A percentile compares a stretch with the other conserved stretches of the same genome.
Conservation (phyloP, 2,329 filamentous ascomycete genomes). For the Fusarium globosum region DNA sequence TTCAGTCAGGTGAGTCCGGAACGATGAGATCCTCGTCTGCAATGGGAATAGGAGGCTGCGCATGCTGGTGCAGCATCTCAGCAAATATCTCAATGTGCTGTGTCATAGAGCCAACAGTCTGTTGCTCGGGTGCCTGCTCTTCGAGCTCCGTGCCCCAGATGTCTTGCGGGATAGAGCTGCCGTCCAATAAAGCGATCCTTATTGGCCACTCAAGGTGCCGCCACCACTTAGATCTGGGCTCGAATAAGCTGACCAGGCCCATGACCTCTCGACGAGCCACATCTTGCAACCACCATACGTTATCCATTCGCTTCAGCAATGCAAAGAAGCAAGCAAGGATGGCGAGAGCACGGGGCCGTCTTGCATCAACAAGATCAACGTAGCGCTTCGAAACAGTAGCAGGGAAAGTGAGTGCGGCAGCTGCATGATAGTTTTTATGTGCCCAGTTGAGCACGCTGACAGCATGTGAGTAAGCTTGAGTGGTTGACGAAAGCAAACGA, state of each 20-base stretch:
- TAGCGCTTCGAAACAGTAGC: conserved; percentile 71
- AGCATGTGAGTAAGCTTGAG: conserved; percentile 70
- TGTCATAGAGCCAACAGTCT: conserved; percentile 52
- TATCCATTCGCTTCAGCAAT: conserved; percentile 69
- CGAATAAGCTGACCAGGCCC: conserved; percentile 69
- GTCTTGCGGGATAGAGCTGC: conserved; percentile 63
- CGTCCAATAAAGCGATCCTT: conserved; percentile 68
- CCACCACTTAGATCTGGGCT: conserved; percentile 70
- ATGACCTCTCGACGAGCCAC: conserved; percentile 74
- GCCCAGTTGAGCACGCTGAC: conserved; percentile 76
- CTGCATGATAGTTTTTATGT: conserved; percentile 68
- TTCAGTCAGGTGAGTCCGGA: conserved; percentile 50
- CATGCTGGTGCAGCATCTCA: conserved; percentile 50
- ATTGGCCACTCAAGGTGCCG: conserved; percentile 70
- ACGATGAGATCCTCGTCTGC: conserved; percentile 49
- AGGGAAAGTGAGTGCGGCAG: conserved; percentile 70
- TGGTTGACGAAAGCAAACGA: conserved; percentile 47
- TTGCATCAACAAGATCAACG: conserved; percentile 68
- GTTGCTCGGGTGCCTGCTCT: conserved; percentile 52
- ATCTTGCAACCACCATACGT: conserved; percentile 76
- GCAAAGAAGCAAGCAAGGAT: conserved; percentile 76
- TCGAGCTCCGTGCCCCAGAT: conserved; percentile 67
- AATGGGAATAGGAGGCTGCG: conserved; percentile 44
- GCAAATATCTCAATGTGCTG: conserved; percentile 56
- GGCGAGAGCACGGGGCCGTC: conserved; percentile 69